These are phyloP conservation scores for Cupressus sempervirens DNA, from an alignment of 75 land plant genomes.

Conservation along the genomic window DNA sequence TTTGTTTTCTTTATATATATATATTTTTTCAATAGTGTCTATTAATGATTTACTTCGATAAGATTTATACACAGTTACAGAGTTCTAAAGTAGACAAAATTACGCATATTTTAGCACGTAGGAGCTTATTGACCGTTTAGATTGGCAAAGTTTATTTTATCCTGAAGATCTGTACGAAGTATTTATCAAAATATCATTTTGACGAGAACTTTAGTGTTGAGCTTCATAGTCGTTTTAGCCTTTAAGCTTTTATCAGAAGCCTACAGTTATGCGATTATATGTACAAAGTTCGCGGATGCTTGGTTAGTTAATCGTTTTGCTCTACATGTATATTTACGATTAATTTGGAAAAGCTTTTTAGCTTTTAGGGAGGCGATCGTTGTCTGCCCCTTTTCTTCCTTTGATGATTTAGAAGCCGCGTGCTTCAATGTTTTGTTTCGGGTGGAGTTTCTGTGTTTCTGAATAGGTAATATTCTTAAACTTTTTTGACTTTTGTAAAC, in stretches of 20 bases:
- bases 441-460: background rate
- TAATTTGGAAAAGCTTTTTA: background rate
- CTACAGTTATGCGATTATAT: background rate
- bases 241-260: background rate
- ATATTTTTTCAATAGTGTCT: no score
- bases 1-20: no score
- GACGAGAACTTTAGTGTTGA: background rate
- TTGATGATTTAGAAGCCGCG: background rate
- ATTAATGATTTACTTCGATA: background rate
- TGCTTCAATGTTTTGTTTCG: background rate
- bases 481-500: background rate
- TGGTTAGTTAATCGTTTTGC: background rate
- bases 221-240: background rate
- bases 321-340: background rate
- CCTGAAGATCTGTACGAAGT: background rate
- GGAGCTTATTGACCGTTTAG: background rate
- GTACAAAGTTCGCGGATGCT: background rate
- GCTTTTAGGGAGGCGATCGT: background rate
- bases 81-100: no score
- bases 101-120: no score
- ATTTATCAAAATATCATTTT: background rate
- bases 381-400: background rate
- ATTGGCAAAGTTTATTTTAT: background rate
- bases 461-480: background rate
- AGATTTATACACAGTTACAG: no score